Conservation (phyloP, 2,329 filamentous ascomycete genomes). For the Podosphaera xanthii region DNA sequence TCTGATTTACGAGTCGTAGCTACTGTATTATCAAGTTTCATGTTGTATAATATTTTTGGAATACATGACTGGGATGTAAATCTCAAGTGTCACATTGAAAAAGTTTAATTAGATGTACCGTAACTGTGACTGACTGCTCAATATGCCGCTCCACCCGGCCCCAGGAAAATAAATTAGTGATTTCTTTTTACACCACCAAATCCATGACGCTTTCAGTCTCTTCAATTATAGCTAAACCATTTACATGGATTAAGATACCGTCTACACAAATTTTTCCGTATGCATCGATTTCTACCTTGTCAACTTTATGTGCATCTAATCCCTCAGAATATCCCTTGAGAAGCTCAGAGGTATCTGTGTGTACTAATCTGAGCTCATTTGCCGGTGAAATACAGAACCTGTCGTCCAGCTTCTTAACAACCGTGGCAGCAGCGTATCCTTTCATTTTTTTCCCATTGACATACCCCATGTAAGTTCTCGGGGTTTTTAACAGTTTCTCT, state of each 20-base stretch:
- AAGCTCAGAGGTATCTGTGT: neutral
- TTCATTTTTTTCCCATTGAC: constrained; percentile 17
- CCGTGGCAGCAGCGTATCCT: neutral
- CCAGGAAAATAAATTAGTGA: neutral
- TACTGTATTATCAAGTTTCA: neutral
- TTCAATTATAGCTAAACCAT: neutral
- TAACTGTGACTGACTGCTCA: neutral
- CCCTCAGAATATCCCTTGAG: neutral
- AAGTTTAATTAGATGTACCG: neutral
- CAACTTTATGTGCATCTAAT: neutral
- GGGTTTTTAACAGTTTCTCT: constrained; percentile 39
- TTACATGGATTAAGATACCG: neutral
- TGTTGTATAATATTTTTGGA: neutral
- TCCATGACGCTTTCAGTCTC: neutral
- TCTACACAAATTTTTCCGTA: neutral
- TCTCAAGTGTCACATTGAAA: neutral
- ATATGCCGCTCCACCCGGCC: neutral
- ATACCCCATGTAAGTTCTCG: constrained; percentile 32
- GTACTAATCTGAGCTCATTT: constrained; percentile 1
- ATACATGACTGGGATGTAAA: neutral
- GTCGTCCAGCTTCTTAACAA: constrained; percentile 1
- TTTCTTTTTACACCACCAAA: neutral
- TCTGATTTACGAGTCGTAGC: neutral
- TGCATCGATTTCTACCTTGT: neutral
- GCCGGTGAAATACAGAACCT: neutral